phyloP scores from a whole-genome alignment of 164 flowering plant species.

The Macadamia tetraphylla region DNA sequence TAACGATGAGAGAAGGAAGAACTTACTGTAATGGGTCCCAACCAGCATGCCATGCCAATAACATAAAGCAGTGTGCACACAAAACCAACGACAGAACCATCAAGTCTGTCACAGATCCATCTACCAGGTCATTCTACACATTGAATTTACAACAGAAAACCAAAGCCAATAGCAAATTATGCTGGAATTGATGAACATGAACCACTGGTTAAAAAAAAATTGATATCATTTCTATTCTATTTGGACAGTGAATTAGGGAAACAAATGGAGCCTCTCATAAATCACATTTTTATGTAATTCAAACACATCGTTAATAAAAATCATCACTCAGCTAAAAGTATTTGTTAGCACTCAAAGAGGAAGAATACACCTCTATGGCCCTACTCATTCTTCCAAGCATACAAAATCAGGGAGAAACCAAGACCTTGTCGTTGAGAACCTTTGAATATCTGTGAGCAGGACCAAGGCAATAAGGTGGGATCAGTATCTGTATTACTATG shows the following conservation, averaged over 20 bases:
- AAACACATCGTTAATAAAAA: constrained; percentile 22
- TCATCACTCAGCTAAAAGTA: constrained; percentile 31
- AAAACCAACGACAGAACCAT: background rate
- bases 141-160: constrained; percentile 3
- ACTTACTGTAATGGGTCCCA: constrained; percentile 1
- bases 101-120: background rate
- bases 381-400: constrained; percentile 52
- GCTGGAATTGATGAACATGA: constrained; percentile 6
- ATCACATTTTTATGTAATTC: constrained; percentile 22
- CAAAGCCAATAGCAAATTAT: constrained; percentile 1
- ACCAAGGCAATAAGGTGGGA: constrained; percentile 19
- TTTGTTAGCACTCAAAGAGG: constrained; percentile 30
- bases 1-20: background rate
- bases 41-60: background rate
- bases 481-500: constrained; percentile 12
- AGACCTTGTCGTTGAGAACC: constrained; percentile 24
- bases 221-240: constrained; percentile 17
- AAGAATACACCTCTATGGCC: constrained; percentile 4
- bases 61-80: background rate
- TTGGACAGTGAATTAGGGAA: constrained; percentile 8
- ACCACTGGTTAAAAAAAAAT: constrained; percentile 7
- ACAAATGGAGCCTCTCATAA: constrained; percentile 12
- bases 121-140: background rate
- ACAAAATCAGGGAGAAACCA: constrained; percentile 39
- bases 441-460: constrained; percentile 25